phyloP scores from a whole-genome alignment of 768 basidiomycete genomes.

The Xerocomellus amylosporus region DNA sequence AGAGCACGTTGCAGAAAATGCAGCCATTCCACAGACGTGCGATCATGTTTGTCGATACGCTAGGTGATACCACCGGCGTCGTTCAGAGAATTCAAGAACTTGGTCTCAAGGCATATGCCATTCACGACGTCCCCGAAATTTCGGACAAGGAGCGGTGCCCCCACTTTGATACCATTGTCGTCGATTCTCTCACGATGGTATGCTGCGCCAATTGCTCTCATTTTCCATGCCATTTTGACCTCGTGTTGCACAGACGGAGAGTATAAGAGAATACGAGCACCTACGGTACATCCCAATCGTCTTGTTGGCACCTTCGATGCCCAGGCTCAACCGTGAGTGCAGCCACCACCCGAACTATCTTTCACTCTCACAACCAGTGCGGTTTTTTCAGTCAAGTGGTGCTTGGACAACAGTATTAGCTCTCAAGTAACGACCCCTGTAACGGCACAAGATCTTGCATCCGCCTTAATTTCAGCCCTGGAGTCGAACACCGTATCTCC shows the following conservation, averaged over 20 bases:
- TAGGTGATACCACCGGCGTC: constrained; percentile 72
- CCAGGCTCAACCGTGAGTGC: constrained; percentile 67
- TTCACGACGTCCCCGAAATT: constrained; percentile 78
- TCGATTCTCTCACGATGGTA: constrained; percentile 84
- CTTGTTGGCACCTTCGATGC: constrained; percentile 76
- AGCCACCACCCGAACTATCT: neutral
- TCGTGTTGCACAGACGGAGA: constrained; percentile 64
- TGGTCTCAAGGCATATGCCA: constrained; percentile 71
- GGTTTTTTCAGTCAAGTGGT: constrained; percentile 77
- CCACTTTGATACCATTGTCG: constrained; percentile 92
- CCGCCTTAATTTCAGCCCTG: constrained; percentile 89
- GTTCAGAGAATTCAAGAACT: constrained; percentile 75
- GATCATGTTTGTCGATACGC: constrained; percentile 89
- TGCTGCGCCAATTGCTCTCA: constrained; percentile 32
- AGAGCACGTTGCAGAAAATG: constrained; percentile 74
- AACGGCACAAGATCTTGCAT: constrained; percentile 81
- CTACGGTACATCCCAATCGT: constrained; percentile 96
- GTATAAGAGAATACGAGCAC: constrained; percentile 88
- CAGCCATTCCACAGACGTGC: constrained; percentile 82
- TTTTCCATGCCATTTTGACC: constrained; percentile 8
- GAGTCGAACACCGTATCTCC: constrained; percentile 93
- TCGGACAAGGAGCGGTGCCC: constrained; percentile 78
- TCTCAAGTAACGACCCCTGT: constrained; percentile 93
- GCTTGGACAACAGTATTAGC: constrained; percentile 92
- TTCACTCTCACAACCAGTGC: constrained; percentile 2